A percentile compares a stretch with the other conserved stretches of the same genome.
Evolutionary conservation across 768 basidiomycete species (phyloP).

Genomic region (Polyporus arcularius): DNA sequence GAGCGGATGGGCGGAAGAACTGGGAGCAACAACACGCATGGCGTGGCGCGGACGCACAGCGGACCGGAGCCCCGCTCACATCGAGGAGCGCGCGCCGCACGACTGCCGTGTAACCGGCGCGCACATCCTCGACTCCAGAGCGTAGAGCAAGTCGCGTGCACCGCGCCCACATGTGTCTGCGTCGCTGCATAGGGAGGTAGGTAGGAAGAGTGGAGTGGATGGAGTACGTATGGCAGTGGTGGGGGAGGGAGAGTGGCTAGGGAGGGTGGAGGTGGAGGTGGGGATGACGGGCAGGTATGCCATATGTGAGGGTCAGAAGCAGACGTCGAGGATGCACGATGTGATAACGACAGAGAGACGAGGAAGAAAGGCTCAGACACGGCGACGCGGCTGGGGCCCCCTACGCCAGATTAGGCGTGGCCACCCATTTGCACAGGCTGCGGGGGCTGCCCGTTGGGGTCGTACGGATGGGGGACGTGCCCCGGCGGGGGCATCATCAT

Average conservation of each 20-base stretch:
- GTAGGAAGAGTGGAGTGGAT: not conserved
- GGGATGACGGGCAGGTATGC: not conserved
- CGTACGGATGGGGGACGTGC: constrained; percentile 70
- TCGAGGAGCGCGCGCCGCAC: constrained; percentile 14
- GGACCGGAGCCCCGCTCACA: constrained; percentile 14
- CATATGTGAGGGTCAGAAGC: not conserved
- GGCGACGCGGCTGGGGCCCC: constrained; percentile 48
- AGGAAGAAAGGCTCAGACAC: not conserved
- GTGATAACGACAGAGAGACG: not conserved
- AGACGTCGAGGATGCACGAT: not conserved
- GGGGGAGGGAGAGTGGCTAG: not conserved
- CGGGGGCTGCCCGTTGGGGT: constrained; percentile 54
- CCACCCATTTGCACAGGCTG: constrained; percentile 79
- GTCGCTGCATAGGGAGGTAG: not conserved
- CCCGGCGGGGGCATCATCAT: constrained; percentile 91
- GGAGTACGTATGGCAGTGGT: not conserved
- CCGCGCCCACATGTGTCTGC: not conserved
- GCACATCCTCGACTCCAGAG: constrained; percentile 18
- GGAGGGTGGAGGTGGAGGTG: not conserved
- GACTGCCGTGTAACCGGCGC: not conserved
- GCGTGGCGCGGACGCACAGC: not conserved
- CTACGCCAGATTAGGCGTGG: not conserved
- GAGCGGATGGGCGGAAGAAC: not conserved
- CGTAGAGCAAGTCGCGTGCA: constrained; percentile 7
- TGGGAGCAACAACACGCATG: not conserved